Percentiles rank a stretch among this genome's conserved stretches.
Evolutionary conservation across 2,329 filamentous ascomycete species (phyloP).

Genomic region (Xylaria arbuscula): DNA sequence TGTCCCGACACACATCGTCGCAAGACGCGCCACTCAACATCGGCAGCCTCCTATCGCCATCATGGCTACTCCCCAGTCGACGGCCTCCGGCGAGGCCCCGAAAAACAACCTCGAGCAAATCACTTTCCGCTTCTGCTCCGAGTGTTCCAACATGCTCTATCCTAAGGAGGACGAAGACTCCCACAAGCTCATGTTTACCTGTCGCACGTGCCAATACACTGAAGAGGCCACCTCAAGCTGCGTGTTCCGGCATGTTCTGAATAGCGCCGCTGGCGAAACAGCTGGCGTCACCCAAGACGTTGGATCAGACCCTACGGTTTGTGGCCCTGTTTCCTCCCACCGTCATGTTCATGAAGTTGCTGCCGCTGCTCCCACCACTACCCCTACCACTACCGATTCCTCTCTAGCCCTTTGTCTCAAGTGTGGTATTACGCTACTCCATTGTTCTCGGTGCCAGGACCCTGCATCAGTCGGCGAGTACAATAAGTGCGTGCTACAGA

Average conservation of each 20-base stretch:
- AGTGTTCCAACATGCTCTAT: conserved; percentile 99
- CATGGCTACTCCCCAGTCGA: conserved; percentile 70
- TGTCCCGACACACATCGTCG: conserved; percentile 10
- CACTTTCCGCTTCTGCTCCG: conserved; percentile 96
- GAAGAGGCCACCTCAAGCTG: conserved; percentile 88
- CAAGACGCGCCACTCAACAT: conserved; percentile 22
- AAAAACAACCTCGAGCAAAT: conserved; percentile 79
- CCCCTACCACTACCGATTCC: conserved; percentile 36
- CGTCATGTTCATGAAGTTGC: conserved; percentile 29
- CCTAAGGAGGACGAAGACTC: conserved; percentile 91
- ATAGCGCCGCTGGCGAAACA: conserved; percentile 91
- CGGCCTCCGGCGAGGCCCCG: conserved; percentile 55
- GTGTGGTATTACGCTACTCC: conserved; percentile 50
- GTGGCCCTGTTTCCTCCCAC: conserved; percentile 63
- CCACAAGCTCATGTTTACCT: conserved; percentile 91
- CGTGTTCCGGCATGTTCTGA: conserved; percentile 94
- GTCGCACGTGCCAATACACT: conserved; percentile 92
- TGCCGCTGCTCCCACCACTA: conserved; percentile 36
- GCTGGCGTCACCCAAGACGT: conserved; percentile 98
- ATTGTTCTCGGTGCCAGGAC: conserved; percentile 46
- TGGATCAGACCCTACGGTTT: conserved; percentile 97
- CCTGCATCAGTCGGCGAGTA: conserved; percentile 48
- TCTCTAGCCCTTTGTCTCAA: conserved; percentile 47
- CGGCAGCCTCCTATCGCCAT: conserved; percentile 24
- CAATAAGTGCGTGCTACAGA: conserved; percentile 42